A percentile compares a stretch with the other conserved stretches of the same genome.
Conservation (phyloP, 805 yeast genomes). For the Helenozyma baotianmanensis region DNA sequence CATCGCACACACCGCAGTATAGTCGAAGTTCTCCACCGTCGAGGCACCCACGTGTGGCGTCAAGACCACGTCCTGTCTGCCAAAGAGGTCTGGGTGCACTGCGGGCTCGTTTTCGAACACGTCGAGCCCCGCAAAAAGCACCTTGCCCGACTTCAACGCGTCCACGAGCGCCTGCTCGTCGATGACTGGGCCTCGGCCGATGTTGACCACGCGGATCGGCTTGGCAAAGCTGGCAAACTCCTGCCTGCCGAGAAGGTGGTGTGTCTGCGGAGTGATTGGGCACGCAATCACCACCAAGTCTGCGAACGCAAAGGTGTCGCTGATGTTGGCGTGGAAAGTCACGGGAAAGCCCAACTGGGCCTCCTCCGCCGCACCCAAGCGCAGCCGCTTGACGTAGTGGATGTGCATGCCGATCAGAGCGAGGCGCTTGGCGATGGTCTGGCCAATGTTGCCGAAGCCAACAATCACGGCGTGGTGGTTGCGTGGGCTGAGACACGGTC, state of each 20-base stretch:
- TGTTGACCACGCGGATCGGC: conserved; percentile 63
- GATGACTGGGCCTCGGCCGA: conserved; percentile 70
- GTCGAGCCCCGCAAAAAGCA: conserved; percentile 67
- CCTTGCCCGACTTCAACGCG: conserved; percentile 56
- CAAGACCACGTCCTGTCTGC: conserved; percentile 58
- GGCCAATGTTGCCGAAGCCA: conserved; percentile 77
- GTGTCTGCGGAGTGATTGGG: conserved; percentile 60
- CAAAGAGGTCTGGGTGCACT: conserved; percentile 44
- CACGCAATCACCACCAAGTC: conserved; percentile 64
- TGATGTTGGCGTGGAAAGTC: conserved; percentile 33
- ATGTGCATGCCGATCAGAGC: conserved; percentile 59
- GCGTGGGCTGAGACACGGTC: conserved; percentile 44
- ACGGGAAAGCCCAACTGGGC: conserved; percentile 41
- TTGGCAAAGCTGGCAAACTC: conserved; percentile 44
- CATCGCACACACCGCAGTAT: conserved; percentile 50
- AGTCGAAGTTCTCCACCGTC: conserved; percentile 37
- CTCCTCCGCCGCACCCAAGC: conserved; percentile 31
- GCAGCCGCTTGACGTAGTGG: conserved; percentile 54
- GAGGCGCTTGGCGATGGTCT: conserved; percentile 54
- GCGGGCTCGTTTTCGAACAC: conserved; percentile 65
- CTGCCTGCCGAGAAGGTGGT: conserved; percentile 46
- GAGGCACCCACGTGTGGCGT: conserved; percentile 70
- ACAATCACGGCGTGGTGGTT: conserved; percentile 59
- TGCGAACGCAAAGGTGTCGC: conserved; percentile 32
- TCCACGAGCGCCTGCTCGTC: conserved; percentile 61